phyloP scores from a whole-genome alignment of 192 early-diverging fungal species.

The Coemansia sp. region DNA sequence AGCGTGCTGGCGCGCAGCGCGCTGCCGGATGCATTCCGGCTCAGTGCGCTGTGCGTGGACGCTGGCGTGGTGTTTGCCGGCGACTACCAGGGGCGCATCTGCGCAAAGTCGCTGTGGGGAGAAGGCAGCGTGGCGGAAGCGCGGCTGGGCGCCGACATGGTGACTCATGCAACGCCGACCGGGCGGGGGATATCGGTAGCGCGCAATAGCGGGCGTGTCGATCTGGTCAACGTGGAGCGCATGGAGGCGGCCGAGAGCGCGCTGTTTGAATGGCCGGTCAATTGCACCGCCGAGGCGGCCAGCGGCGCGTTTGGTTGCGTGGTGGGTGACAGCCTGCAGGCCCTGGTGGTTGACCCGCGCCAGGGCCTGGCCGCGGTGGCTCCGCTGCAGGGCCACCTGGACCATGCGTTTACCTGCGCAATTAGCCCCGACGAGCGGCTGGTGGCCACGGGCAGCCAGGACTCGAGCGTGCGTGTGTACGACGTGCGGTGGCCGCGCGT shows the following conservation, averaged over 20 bases:
- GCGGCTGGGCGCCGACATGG: slow-evolving; percentile 17
- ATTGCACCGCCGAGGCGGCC: slow-evolving; percentile 30
- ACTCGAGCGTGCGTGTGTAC: slow-evolving; percentile 44
- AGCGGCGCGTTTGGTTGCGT: slow-evolving; percentile 33
- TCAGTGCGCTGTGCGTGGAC: slow-evolving; percentile 39
- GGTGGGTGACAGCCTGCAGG: slow-evolving; percentile 37
- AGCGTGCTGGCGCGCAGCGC: slow-evolving; percentile 16
- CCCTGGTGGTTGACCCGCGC: slow-evolving; percentile 30
- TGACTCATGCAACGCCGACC: slow-evolving; percentile 33
- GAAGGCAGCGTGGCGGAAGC: neutral
- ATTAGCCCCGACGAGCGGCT: slow-evolving; percentile 41
- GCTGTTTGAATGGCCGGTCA: slow-evolving; percentile 38
- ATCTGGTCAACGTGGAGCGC: slow-evolving; percentile 11
- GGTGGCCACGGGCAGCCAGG: slow-evolving; percentile 51
- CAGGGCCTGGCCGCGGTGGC: slow-evolving; percentile 1
- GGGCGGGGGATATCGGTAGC: slow-evolving; percentile 14
- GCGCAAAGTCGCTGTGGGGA: slow-evolving; percentile 14
- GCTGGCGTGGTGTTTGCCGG: slow-evolving; percentile 37
- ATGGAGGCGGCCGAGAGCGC: neutral
- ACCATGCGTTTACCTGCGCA: slow-evolving; percentile 41
- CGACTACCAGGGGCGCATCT: slow-evolving; percentile 33
- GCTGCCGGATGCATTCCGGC: slow-evolving; percentile 18
- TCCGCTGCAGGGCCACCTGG: slow-evolving; percentile 33
- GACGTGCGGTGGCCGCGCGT: slow-evolving; percentile 38
- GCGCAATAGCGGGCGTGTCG: slow-evolving; percentile 26